Evolutionary conservation across 495 filamentous ascomycete species (phyloP), one percentile per base, ranked within the genome.

Genomic region (Opeltia flavorubescens): DNA sequence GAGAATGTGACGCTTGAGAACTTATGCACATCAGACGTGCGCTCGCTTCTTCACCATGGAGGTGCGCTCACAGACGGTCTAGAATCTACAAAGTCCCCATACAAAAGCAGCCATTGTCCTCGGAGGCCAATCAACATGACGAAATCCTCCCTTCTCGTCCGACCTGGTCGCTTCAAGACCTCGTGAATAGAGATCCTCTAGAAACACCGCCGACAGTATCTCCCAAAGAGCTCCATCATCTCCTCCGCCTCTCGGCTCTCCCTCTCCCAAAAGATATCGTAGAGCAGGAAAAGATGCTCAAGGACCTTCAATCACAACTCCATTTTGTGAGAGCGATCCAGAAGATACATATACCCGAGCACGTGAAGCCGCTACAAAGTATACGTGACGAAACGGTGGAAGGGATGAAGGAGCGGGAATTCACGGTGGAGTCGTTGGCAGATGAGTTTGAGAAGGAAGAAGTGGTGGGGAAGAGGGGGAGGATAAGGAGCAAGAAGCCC

Each of bases 191-290:
- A 3, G 27, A 15, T 20, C 3, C 36, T 48, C 5, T 1, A 41
- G 21, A 25, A 13, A 4, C 38, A 17, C 43, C 63, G 23, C 47
- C 59, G 48, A 55, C 62, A 30, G 56, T 77, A 43, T 72, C 71
- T 0, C 63, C 72, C 4, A 60, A 72, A 48, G 65, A 80, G 56
- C 73, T 98, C 1, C 76, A 76, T 50, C 91, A 95, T 63, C 81
- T 99, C 9, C 80, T 94, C 33, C 83, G 86, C 13, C 79, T 98
- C 48, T 94, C 88, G 5, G 87, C 91, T 26, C 80, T 96, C 0
- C 86, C 89, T 0, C 71, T 71, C 5, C 89, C 91, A 1, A 55
- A 67, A 11, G 70, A 66, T 15, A 53, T 63, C 6, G 70, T 66
- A 25, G 75, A 81, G 54, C 77, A 86, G 53, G 44, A 63, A 0